Base-by-base conservation (phyloP, 1,284 basidiomycete genomes). In the Volvariella surrecta region DNA sequence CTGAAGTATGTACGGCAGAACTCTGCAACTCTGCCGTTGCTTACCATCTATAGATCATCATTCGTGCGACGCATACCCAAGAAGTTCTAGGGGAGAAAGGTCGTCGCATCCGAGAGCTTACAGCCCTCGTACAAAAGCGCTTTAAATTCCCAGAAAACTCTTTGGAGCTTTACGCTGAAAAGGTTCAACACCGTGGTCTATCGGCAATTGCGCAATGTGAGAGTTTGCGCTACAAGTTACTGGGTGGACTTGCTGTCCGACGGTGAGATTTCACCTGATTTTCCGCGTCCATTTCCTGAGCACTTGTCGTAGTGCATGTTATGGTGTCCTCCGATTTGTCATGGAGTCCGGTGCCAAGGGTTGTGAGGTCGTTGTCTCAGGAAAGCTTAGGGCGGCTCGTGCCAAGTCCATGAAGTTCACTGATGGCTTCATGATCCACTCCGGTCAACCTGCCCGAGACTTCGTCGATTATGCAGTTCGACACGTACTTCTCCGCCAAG, bases 351-450 rank as follows among this genome's bases (percentile, higher is more conserved):
- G 91, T 57, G 96, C 96, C 56, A 99, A 99, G 77, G 96, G 96
- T 70, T 98, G 94, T 64, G 96, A 99, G 71, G 96, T 99, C 54
- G 91, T 99, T 62, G 93, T 99, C 53, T 99, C 95, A 54, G 96
- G 96, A 64, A 99, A 99, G 73, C 90, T 99, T 60, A 93, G 96
- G 67, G 96, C 95, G 58, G 96, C 96, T 56, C 93, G 94, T 81
- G 96, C 96, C 63, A 99, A 99, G 75, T 90, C 91, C 40, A 99
- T 99, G 96, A 99, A 99, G 73, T 99, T 99, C 77, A 97, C 94
- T 63, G 96, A 99, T 61, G 96, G 96, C 43, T 98, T 97, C 85
- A 98, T 99, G 92, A 95, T 99, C 67, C 96, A 99, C 84, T 98
- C 96, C 54, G 96, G 96, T 81, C 95, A 99, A 74, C 96, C 96